Percentiles rank a stretch among this genome's conserved stretches.
These are phyloP conservation scores for Syncephalastrum monosporum DNA, from an alignment of 371 early-diverging fungal species.

Conservation along the genomic window DNA sequence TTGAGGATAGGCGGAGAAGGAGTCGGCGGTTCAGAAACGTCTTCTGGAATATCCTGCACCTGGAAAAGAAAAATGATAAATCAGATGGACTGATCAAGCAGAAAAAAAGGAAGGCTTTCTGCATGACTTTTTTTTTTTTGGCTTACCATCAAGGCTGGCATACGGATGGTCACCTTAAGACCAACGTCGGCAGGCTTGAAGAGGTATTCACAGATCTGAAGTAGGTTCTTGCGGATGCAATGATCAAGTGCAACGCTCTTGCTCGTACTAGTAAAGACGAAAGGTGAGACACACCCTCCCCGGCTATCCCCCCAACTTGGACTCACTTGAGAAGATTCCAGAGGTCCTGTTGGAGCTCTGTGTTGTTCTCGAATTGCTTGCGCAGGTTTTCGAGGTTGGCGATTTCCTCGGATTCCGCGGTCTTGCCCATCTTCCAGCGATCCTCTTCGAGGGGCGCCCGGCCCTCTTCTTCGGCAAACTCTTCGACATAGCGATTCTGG, in stretches of 20 bases:
- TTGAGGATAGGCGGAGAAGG: slow-evolving; percentile 29
- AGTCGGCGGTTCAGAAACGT: slow-evolving; percentile 14
- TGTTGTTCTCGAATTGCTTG: slow-evolving; percentile 38
- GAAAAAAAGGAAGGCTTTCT: no score
- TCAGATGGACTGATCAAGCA: no score
- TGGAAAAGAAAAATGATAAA: no score
- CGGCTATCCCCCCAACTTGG: no score
- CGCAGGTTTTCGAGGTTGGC: slow-evolving; percentile 34
- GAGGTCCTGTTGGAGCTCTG: slow-evolving; percentile 33
- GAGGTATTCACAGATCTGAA: slow-evolving; percentile 60
- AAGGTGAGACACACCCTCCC: no score
- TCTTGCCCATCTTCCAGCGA: slow-evolving; percentile 12
- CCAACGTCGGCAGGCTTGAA: slow-evolving; percentile 59
- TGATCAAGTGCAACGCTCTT: slow-evolving; percentile 38
- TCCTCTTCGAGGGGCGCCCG: slow-evolving; percentile 36
- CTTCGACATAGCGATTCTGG: slow-evolving; percentile 32
- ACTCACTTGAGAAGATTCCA: slow-evolving; percentile 47
- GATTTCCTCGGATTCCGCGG: slow-evolving; percentile 34
- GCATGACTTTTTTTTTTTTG: no score
- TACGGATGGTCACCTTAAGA: slow-evolving; percentile 52
- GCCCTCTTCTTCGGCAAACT: slow-evolving; percentile 54
- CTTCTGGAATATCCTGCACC: slow-evolving; percentile 15
- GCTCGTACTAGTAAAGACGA: no score
- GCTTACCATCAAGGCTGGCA: slow-evolving; percentile 23
- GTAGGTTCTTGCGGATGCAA: slow-evolving; percentile 50